These are phyloP conservation scores for Polysphondylium violaceum DNA, from an alignment of 78 protist genomes.

Conservation along the genomic window DNA sequence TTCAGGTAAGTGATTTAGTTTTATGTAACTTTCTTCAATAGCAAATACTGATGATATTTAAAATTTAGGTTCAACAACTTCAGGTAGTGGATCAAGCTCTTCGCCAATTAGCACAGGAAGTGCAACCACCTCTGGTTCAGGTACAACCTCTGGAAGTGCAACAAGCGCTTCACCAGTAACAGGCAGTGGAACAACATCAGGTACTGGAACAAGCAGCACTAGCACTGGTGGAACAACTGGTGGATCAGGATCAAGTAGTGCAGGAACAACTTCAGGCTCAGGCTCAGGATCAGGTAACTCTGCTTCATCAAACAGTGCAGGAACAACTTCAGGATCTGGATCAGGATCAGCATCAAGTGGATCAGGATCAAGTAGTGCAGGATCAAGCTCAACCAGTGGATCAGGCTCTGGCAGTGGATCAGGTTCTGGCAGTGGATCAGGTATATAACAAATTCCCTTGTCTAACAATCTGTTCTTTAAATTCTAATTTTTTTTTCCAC, in stretches of 20 bases:
- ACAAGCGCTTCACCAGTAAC: background rate
- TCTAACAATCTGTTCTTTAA: background rate
- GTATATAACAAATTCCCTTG: background rate
- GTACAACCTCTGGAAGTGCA: background rate
- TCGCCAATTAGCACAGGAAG: background rate
- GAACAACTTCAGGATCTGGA: conserved; percentile 2
- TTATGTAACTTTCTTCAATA: background rate
- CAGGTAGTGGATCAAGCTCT: background rate
- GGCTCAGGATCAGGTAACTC: conserved; percentile 5
- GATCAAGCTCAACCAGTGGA: too few relatives aligned
- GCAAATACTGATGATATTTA: background rate
- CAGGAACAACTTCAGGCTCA: background rate
- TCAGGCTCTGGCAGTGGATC: conserved; percentile 12
- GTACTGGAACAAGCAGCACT: background rate
- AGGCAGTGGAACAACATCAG: background rate
- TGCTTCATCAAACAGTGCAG: too few relatives aligned
- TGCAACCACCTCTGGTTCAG: background rate
- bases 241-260: conserved; percentile 22
- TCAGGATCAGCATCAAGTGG: background rate
- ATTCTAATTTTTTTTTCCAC: too few relatives aligned
- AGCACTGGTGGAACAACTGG: background rate
- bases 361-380: background rate
- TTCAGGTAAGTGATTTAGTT: background rate
- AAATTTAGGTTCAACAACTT: background rate
- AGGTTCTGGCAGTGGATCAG: background rate